These are phyloP conservation scores for Cutaneotrichosporon dermatis DNA, from an alignment of 1,284 basidiomycete genomes.

Conservation along the genomic window DNA sequence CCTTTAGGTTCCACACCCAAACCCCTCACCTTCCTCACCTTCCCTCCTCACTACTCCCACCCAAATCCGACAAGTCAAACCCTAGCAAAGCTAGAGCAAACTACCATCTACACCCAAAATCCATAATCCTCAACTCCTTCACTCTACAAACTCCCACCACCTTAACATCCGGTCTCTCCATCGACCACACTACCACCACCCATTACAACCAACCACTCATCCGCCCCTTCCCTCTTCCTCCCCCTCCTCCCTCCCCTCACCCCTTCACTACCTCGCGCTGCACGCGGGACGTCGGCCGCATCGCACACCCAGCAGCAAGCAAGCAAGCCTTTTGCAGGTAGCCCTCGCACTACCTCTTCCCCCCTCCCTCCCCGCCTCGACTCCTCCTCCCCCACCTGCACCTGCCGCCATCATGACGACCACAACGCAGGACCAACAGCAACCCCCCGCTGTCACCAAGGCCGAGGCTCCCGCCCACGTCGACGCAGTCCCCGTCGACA, in stretches of 20 bases:
- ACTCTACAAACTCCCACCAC: neutral
- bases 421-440: conserved; percentile 3
- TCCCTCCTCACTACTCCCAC: neutral
- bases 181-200: neutral
- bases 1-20: too few relatives aligned
- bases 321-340: neutral
- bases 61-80: neutral
- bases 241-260: neutral
- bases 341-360: neutral
- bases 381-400: neutral
- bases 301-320: neutral
- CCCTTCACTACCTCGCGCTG: neutral
- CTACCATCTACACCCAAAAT: neutral
- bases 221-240: neutral
- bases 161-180: neutral
- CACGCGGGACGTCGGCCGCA: conserved; percentile 2
- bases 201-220: neutral
- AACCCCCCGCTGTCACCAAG: neutral
- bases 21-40: neutral
- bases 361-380: neutral
- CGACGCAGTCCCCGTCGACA: neutral
- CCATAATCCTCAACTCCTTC: neutral
- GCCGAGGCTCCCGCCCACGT: neutral
- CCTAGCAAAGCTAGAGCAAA: neutral
- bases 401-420: conserved; percentile 6